Conservation (phyloP, 129 eudicot genomes). For the Pseudognaphalium luteoalbum region DNA sequence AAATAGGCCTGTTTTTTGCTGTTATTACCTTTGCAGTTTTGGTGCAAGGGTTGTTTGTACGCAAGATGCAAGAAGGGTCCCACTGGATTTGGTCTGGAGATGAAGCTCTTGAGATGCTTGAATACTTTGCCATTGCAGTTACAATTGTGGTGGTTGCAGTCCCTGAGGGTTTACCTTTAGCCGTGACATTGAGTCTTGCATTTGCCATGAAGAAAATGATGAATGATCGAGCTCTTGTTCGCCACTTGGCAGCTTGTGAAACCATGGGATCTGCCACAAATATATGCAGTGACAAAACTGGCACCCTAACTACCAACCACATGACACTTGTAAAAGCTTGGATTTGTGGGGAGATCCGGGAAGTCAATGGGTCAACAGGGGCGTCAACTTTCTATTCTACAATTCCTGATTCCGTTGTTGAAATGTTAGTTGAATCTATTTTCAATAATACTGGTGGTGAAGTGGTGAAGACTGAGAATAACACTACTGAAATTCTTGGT, state of each 20-base stretch:
- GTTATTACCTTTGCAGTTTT: constrained; percentile 87
- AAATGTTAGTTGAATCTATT: constrained; percentile 62
- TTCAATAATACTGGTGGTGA: constrained; percentile 89
- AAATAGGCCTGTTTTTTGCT: constrained; percentile 89
- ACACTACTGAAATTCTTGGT: constrained; percentile 70
- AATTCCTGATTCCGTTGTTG: constrained; percentile 55
- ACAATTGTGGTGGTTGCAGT: constrained; percentile 96
- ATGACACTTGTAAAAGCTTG: constrained; percentile 88
- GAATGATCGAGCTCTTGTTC: constrained; percentile 96
- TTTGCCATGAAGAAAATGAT: constrained; percentile 98
- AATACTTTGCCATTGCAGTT: constrained; percentile 91
- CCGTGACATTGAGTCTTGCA: constrained; percentile 91
- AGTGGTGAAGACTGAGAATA: constrained; percentile 58
- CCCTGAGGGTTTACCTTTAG: constrained; percentile 92
- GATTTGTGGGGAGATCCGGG: constrained; percentile 64
- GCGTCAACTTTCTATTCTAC: constrained; percentile 32
- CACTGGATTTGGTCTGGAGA: constrained; percentile 79
- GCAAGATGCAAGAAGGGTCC: constrained; percentile 60
- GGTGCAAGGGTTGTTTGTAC: constrained; percentile 64
- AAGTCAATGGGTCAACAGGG: constrained; percentile 37
- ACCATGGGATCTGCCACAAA: constrained; percentile 97
- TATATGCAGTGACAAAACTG: constrained; percentile 93
- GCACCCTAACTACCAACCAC: constrained; percentile 89
- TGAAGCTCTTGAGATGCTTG: constrained; percentile 76
- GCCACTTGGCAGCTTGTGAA: constrained; percentile 95